phyloP scores from a whole-genome alignment of 2,329 filamentous ascomycete species.

The Raffaelea deltoideospora region DNA sequence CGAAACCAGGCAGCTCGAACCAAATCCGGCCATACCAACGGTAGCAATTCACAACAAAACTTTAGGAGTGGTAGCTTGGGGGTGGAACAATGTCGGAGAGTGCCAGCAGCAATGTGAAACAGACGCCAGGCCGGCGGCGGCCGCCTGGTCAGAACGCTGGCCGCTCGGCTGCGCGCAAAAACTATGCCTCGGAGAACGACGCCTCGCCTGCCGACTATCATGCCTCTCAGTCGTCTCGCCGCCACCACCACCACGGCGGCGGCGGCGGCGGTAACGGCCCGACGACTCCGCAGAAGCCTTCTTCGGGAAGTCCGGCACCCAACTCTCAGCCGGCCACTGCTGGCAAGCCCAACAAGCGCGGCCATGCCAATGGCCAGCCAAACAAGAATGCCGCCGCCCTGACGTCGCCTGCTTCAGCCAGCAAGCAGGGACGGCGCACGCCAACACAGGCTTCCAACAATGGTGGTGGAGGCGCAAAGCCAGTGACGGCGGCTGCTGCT shows the following conservation, averaged over 20 bases:
- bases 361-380: constrained; percentile 15
- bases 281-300: constrained; percentile 7
- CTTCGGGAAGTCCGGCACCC: constrained; percentile 16
- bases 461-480: constrained; percentile 30
- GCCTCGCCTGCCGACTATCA: constrained; percentile 18
- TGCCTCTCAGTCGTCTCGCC: constrained; percentile 20
- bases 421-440: constrained; percentile 27
- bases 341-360: constrained; percentile 12
- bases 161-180: constrained; percentile 28
- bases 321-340: constrained; percentile 13
- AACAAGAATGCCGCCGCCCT: constrained; percentile 17
- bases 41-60: too few relatives aligned
- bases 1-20: too few relatives aligned
- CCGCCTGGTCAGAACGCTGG: constrained; percentile 22
- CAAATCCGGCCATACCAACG: too few relatives aligned
- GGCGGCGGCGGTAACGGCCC: constrained; percentile 3
- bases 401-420: constrained; percentile 25
- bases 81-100: constrained; percentile 22
- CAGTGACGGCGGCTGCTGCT: constrained; percentile 17
- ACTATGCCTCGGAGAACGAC: constrained; percentile 47
- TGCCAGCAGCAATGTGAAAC: constrained; percentile 10
- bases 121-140: constrained; percentile 25
- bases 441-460: constrained; percentile 26
- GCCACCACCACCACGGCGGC: too few relatives aligned
- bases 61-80: too few relatives aligned